A percentile compares a stretch with the other conserved stretches of the same genome.
These are phyloP conservation scores for Cyanidiococcus yangmingshanensis DNA, from an alignment of 23 red algal genomes.

Conservation along the genomic window DNA sequence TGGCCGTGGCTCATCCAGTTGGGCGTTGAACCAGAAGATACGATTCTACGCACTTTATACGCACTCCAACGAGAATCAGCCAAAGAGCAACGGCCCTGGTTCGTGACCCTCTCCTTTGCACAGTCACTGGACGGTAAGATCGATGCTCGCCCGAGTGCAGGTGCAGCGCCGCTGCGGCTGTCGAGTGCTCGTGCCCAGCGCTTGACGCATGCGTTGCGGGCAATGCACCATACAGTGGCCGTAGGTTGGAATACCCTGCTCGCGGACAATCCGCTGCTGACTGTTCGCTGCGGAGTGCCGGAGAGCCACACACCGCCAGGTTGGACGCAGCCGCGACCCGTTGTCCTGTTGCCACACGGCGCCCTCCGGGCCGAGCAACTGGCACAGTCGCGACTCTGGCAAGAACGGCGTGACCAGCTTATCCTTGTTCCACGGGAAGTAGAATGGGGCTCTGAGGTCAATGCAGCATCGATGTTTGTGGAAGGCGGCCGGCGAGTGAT, in stretches of 20 bases:
- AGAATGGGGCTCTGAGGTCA: not conserved
- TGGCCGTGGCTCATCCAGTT: not conserved
- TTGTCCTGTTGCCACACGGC: constrained; percentile 13
- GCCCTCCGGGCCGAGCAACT: not conserved
- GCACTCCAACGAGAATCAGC: not conserved
- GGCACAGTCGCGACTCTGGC: not conserved
- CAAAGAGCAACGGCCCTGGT: not conserved
- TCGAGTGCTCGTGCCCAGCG: constrained; percentile 13
- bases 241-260: constrained; percentile 47
- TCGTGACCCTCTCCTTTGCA: constrained; percentile 14
- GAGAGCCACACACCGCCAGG: not conserved
- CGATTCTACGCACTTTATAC: not conserved
- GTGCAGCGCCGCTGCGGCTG: not conserved
- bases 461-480: not conserved
- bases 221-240: constrained; percentile 51
- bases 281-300: constrained; percentile 21
- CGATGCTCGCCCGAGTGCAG: not conserved
- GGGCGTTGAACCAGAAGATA: constrained; percentile 1
- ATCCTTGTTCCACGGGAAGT: not conserved
- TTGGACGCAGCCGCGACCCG: not conserved
- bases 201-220: constrained; percentile 59
- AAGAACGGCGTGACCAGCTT: not conserved
- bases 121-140: constrained; percentile 3
- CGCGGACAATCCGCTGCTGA: constrained; percentile 60
- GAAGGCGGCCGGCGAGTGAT: constrained; percentile 19